Evolutionary conservation across 768 basidiomycete genomes (phyloP), one percentile per base, ranked within the genome.

Genomic region (Russula compacta): DNA sequence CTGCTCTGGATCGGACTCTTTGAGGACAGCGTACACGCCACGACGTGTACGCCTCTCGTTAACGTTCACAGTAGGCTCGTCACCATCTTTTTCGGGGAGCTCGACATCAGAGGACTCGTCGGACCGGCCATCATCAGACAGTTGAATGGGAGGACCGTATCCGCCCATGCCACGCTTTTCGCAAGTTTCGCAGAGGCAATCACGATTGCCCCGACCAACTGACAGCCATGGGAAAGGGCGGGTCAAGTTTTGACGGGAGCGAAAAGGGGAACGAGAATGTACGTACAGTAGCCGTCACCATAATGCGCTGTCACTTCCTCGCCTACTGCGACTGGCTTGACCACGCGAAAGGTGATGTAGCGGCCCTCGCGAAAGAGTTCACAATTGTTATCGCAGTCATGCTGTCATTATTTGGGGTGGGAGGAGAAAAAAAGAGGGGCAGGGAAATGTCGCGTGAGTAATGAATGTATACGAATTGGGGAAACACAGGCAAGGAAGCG

Each of bases 281-380:
- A 83, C 88, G 75, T 71, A 93, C 90, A 93, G 72, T 93, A 93
- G 49, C 87, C 87, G 73, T 92, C 89, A 48, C 92, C 91, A 69
- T 93, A 93, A 71, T 91, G 89, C 46, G 91, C 91, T 35, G 90
- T 91, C 49, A 93, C 86, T 73, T 93, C 91, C 73, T 93, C 90
- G 36, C 90, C 91, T 29, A 87, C 74, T 46, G 79, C 77, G 68
- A 93, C 92, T 58, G 84, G 80, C 72, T 84, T 82, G 70, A 92
- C 78, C 59, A 88, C 87, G 44, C 89, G 83, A 73, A 93, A 93
- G 32, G 92, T 92, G 74, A 93, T 92, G 70, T 91, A 90, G 70
- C 84, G 83, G 50, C 91, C 91, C 74, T 91, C 88, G 49, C 91
- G 88, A 69, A 92, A 91, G 57, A 93, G 78, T 68, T 92, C 90